These are phyloP conservation scores for Sungouiozyma ichnusensis DNA, from an alignment of 805 yeast genomes.

Conservation along the genomic window DNA sequence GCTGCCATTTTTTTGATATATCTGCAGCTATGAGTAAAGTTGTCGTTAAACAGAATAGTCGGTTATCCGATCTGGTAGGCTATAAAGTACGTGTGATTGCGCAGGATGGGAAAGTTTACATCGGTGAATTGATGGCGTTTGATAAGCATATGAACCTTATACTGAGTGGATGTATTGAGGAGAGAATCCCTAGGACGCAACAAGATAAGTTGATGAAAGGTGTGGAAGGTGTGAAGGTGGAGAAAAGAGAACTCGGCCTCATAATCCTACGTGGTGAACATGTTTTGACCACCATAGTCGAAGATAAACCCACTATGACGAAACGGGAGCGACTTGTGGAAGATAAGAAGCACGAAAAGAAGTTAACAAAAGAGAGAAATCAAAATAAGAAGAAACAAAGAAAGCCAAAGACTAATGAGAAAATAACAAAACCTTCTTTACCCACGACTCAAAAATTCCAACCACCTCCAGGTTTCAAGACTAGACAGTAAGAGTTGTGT, in stretches of 20 bases:
- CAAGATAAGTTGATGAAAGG: conserved; percentile 25
- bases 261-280: conserved; percentile 83
- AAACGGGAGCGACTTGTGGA: conserved; percentile 30
- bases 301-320: conserved; percentile 44
- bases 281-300: conserved; percentile 54
- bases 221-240: conserved; percentile 39
- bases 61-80: conserved; percentile 51
- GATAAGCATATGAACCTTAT: conserved; percentile 86
- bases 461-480: conserved; percentile 39
- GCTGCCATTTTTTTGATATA: neutral
- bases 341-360: conserved; percentile 28
- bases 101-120: conserved; percentile 64
- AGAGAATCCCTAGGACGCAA: conserved; percentile 56
- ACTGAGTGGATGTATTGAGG: conserved; percentile 74
- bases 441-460: conserved; percentile 33
- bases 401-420: conserved; percentile 3
- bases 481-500: conserved; percentile 6
- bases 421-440: conserved; percentile 17
- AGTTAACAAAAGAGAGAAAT: conserved; percentile 24
- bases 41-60: conserved; percentile 19
- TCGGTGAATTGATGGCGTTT: conserved; percentile 77
- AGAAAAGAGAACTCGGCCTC: conserved; percentile 69
- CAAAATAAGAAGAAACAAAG: conserved; percentile 13
- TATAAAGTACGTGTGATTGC: conserved; percentile 65
- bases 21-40: conserved; percentile 8